These are phyloP conservation scores for Ustilago crameri DNA, from an alignment of 1,284 basidiomycete species.

Conservation along the genomic window DNA sequence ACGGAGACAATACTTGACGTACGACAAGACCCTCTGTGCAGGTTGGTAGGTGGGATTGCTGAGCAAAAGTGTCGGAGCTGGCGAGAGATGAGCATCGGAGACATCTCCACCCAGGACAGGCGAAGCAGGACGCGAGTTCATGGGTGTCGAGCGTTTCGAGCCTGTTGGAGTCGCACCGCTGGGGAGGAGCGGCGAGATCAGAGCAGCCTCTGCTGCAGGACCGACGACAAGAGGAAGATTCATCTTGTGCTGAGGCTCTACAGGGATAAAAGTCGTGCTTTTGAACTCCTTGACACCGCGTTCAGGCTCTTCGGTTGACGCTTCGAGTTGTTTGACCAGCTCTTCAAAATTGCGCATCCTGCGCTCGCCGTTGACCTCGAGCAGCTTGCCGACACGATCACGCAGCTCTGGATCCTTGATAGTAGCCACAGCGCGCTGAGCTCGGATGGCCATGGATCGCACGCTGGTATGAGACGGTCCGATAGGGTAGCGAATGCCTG, in stretches of 20 bases:
- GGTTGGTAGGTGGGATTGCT: slow-evolving; percentile 62
- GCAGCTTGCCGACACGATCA: slow-evolving; percentile 69
- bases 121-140: slow-evolving; percentile 35
- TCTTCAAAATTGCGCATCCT: slow-evolving; percentile 71
- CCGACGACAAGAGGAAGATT: slow-evolving; percentile 64
- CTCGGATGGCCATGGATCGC: slow-evolving; percentile 70
- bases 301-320: slow-evolving; percentile 30
- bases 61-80: slow-evolving; percentile 41
- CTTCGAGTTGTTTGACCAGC: slow-evolving; percentile 48
- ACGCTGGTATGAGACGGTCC: slow-evolving; percentile 71
- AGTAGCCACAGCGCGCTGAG: slow-evolving; percentile 70
- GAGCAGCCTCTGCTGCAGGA: slow-evolving; percentile 47
- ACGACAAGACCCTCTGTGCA: slow-evolving; percentile 54
- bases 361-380: slow-evolving; percentile 70
- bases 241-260: slow-evolving; percentile 71
- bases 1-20: slow-evolving; percentile 70
- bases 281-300: slow-evolving; percentile 70
- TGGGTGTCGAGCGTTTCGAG: slow-evolving; percentile 38
- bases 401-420: slow-evolving; percentile 69
- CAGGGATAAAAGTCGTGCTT: slow-evolving; percentile 70
- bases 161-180: slow-evolving; percentile 37
- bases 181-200: slow-evolving; percentile 32
- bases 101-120: slow-evolving; percentile 12
- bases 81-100: slow-evolving; percentile 33
- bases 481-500: slow-evolving; percentile 72